Conservation (phyloP, 768 basidiomycete species). For the Steccherinum ochraceum region DNA sequence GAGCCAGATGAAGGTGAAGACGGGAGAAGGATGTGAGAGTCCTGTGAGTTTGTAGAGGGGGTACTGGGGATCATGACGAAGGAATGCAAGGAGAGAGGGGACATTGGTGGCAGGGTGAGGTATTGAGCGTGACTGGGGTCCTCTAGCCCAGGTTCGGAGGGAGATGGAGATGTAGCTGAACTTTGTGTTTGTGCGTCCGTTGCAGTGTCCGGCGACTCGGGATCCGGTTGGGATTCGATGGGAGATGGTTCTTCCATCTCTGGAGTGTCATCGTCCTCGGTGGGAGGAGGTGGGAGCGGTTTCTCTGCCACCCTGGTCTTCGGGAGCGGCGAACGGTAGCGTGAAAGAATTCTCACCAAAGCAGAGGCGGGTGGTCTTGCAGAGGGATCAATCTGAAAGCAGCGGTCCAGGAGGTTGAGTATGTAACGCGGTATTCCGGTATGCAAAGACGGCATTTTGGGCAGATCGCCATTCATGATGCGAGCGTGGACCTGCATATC, state of each 20-base stretch:
- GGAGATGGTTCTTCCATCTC: background rate
- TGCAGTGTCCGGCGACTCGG: background rate
- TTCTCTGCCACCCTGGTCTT: background rate
- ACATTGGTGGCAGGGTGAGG: background rate
- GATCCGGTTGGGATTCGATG: background rate
- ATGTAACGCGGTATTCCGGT: background rate
- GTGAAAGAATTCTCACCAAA: background rate
- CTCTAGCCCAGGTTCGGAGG: background rate
- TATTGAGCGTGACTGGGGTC: background rate
- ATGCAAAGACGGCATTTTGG: background rate
- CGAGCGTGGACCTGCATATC: background rate
- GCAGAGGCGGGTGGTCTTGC: background rate
- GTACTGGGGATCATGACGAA: background rate
- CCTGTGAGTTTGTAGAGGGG: background rate
- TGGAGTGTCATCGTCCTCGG: background rate
- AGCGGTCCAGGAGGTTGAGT: background rate
- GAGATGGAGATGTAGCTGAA: too few species aligned
- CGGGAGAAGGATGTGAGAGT: background rate
- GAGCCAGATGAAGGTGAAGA: background rate
- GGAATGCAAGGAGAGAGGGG: background rate
- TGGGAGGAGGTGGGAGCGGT: background rate
- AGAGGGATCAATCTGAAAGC: background rate
- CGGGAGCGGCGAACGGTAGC: background rate
- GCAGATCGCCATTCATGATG: background rate
- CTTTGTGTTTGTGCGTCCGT: background rate